Percentiles rank a stretch among this genome's conserved stretches.
phyloP scores from a whole-genome alignment of 2,329 filamentous ascomycete genomes.

The Aspergillus piperis region DNA sequence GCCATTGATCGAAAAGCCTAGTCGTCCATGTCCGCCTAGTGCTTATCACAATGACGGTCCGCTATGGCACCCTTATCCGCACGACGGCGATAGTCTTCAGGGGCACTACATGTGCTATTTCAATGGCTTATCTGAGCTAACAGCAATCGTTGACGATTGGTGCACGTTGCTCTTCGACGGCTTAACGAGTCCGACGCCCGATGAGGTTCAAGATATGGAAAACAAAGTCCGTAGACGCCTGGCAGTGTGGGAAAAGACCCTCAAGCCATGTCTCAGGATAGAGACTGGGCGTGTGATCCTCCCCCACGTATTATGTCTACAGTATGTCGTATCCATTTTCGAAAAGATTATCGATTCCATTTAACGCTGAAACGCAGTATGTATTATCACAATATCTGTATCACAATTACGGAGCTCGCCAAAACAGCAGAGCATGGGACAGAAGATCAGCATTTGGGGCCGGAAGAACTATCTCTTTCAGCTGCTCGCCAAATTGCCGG shows the following conservation, averaged over 20 bases:
- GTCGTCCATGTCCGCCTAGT: background rate
- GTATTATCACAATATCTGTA: background rate
- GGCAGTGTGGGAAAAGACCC: background rate
- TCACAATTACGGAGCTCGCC: background rate
- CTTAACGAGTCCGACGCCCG: background rate
- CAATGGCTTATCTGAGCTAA: conserved; percentile 2
- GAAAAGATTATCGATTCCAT: too few species aligned
- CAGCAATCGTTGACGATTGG: conserved; percentile 5
- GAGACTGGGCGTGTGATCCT: background rate
- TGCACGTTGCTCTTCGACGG: conserved; percentile 13
- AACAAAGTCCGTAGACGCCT: background rate
- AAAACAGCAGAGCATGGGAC: background rate
- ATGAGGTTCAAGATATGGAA: background rate
- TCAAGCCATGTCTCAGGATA: background rate
- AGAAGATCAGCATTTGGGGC: background rate
- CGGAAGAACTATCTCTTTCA: conserved; percentile 16
- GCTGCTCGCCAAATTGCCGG: conserved; percentile 23
- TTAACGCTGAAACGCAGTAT: background rate
- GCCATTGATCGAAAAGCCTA: conserved; percentile 9
- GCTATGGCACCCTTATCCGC: conserved; percentile 18
- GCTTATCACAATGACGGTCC: conserved; percentile 2
- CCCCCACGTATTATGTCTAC: background rate
- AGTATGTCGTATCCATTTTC: background rate
- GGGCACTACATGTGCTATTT: conserved; percentile 14
- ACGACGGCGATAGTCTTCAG: background rate